These are phyloP conservation scores for Recurvomyces mirabilis DNA, from an alignment of 495 filamentous ascomycete species.

Conservation along the genomic window DNA sequence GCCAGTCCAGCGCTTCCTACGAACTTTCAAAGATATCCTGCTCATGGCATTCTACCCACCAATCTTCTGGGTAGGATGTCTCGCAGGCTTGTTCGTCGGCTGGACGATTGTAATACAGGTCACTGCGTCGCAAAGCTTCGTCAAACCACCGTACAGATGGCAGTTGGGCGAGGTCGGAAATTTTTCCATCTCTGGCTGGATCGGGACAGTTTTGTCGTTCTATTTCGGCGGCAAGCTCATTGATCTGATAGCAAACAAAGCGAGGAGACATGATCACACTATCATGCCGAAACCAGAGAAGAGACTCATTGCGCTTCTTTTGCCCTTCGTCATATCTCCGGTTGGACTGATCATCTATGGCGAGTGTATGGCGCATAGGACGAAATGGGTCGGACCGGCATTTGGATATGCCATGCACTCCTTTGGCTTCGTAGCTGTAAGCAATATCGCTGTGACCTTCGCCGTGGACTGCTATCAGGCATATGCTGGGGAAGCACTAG, in stretches of 20 bases:
- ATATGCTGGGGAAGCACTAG: constrained; percentile 9
- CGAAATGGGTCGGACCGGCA: constrained; percentile 13
- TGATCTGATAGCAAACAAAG: constrained; percentile 15
- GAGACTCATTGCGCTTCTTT: constrained; percentile 12
- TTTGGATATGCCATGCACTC: constrained; percentile 19
- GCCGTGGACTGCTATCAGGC: constrained; percentile 18
- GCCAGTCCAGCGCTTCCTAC: constrained; percentile 7
- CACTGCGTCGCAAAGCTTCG: constrained; percentile 12
- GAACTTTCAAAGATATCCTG: constrained; percentile 13
- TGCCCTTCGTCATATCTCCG: constrained; percentile 11
- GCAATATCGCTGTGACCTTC: constrained; percentile 18
- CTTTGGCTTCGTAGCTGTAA: constrained; percentile 17
- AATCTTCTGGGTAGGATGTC: constrained; percentile 11
- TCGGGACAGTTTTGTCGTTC: constrained; percentile 17
- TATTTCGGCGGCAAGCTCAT: constrained; percentile 19
- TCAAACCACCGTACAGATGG: constrained; percentile 11
- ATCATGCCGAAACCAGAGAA: constrained; percentile 10
- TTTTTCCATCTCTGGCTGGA: constrained; percentile 12
- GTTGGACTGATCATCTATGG: constrained; percentile 18
- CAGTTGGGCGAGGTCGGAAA: constrained; percentile 5
- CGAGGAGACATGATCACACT: constrained; percentile 3
- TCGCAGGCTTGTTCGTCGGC: constrained; percentile 15
- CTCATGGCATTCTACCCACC: constrained; percentile 12
- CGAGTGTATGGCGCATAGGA: constrained; percentile 9
- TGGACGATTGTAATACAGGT: constrained; percentile 18